Conservation (phyloP, 73 alveolate genomes). For the Paramecium sonneborni region DNA sequence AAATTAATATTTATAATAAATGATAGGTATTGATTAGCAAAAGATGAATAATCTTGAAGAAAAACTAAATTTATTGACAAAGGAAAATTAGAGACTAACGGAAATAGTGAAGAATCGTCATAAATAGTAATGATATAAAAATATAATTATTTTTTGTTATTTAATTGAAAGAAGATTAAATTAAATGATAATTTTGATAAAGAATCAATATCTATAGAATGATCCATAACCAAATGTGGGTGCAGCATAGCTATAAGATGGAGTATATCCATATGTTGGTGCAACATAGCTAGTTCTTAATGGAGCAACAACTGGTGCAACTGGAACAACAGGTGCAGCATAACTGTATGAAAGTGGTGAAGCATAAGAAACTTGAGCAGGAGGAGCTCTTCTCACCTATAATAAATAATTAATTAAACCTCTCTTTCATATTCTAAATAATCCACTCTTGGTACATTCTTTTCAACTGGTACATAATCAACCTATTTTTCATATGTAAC, state of each 20-base stretch:
- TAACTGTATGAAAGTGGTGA: constrained; percentile 4
- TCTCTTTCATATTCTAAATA: constrained; percentile 57
- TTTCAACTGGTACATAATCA: constrained; percentile 67
- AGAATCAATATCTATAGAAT: background rate
- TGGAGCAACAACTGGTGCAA: background rate
- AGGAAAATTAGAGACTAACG: constrained; percentile 18
- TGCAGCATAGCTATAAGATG: constrained; percentile 23
- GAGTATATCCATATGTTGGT: constrained; percentile 36
- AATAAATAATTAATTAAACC: background rate
- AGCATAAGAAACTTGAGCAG: constrained; percentile 9
- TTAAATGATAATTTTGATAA: background rate
- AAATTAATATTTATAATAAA: constrained; percentile 13
- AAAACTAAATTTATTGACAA: background rate
- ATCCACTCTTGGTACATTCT: constrained; percentile 61
- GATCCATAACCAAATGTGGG: constrained; percentile 40
- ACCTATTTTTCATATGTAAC: constrained; percentile 60
- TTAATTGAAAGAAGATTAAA: background rate
- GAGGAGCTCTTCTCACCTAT: constrained; percentile 52
- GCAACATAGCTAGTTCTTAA: constrained; percentile 48
- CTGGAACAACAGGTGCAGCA: constrained; percentile 40
- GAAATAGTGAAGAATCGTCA: constrained; percentile 34
- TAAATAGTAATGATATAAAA: background rate
- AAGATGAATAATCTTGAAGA: constrained; percentile 27
- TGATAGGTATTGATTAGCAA: background rate
- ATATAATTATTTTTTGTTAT: background rate